These are phyloP conservation scores for Xylariaceae sp. DNA, from an alignment of 2,329 filamentous ascomycete genomes.

Conservation along the genomic window DNA sequence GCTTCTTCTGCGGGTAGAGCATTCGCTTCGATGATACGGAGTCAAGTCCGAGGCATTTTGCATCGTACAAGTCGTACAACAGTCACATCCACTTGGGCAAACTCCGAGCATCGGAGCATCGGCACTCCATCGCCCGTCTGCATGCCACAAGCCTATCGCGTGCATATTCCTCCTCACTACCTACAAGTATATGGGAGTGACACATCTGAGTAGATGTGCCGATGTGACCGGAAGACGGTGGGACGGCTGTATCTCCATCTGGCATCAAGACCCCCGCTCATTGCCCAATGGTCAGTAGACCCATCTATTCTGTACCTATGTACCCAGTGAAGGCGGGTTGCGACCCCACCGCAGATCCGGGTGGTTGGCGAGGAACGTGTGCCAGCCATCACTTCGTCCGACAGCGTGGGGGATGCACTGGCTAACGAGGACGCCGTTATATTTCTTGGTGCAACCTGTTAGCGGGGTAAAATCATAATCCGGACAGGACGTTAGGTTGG, in stretches of 20 bases:
- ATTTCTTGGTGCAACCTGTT: slow-evolving; percentile 9
- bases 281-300: too few relatives aligned
- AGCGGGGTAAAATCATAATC: slow-evolving; percentile 23
- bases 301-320: too few relatives aligned
- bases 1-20: too few relatives aligned
- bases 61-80: not conserved
- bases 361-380: slow-evolving; percentile 23
- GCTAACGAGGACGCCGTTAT: slow-evolving; percentile 25
- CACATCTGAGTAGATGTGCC: too few relatives aligned
- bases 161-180: too few relatives aligned
- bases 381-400: slow-evolving; percentile 28
- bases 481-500: slow-evolving; percentile 9
- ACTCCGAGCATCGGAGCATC: slow-evolving; percentile 3
- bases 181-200: too few relatives aligned
- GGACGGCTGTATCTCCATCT: too few relatives aligned
- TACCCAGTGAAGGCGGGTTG: slow-evolving; percentile 4
- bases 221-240: too few relatives aligned
- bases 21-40: too few relatives aligned
- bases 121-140: too few relatives aligned
- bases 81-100: not conserved
- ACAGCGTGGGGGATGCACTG: slow-evolving; percentile 37
- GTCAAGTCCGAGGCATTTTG: not conserved
- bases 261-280: too few relatives aligned
- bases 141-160: too few relatives aligned
- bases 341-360: slow-evolving; percentile 12